phyloP scores from a whole-genome alignment of 177 flowering plant genomes.

The Tripterygium wilfordii region DNA sequence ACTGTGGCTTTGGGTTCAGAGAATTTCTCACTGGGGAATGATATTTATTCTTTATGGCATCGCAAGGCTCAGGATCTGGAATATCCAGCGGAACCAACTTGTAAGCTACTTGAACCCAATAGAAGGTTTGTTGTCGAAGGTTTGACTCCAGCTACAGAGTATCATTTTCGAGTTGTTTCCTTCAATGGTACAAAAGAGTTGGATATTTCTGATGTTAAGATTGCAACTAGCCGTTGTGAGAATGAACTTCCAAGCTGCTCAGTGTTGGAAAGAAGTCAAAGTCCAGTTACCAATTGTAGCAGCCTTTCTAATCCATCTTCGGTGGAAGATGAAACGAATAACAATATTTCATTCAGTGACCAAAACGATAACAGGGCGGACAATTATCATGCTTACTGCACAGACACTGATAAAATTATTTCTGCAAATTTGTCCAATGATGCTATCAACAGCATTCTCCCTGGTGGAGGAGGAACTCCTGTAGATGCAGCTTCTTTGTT shows the following conservation, averaged over 20 bases:
- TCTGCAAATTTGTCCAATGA: conserved; percentile 20
- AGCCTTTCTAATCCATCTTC: conserved; percentile 86
- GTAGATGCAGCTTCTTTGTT: conserved; percentile 30
- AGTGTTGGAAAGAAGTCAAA: conserved; percentile 47
- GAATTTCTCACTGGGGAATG: conserved; percentile 26
- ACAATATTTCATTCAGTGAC: conserved; percentile 26
- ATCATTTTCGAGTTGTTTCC: conserved; percentile 53
- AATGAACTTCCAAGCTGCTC: conserved; percentile 18
- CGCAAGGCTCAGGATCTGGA: conserved; percentile 39
- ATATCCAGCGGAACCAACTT: conserved; percentile 61
- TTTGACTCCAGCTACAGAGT: conserved; percentile 59
- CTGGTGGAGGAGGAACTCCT: conserved; percentile 25
- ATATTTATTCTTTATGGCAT: conserved; percentile 65
- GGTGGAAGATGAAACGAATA: conserved; percentile 77
- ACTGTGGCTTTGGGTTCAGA: conserved; percentile 43
- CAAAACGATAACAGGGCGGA: conserved; percentile 29
- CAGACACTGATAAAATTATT: conserved; percentile 16
- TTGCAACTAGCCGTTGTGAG: conserved; percentile 29
- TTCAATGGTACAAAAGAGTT: conserved; percentile 31
- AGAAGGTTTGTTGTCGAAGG: conserved; percentile 40
- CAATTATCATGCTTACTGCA: conserved; percentile 20
- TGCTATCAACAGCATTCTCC: conserved; percentile 13
- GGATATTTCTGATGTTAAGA: conserved; percentile 40
- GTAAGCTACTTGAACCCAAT: conserved; percentile 40
- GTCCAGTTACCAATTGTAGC: conserved; percentile 69